Evolutionary conservation across 2,329 filamentous ascomycete genomes (phyloP).

Genomic region (Thyridium curvatum): DNA sequence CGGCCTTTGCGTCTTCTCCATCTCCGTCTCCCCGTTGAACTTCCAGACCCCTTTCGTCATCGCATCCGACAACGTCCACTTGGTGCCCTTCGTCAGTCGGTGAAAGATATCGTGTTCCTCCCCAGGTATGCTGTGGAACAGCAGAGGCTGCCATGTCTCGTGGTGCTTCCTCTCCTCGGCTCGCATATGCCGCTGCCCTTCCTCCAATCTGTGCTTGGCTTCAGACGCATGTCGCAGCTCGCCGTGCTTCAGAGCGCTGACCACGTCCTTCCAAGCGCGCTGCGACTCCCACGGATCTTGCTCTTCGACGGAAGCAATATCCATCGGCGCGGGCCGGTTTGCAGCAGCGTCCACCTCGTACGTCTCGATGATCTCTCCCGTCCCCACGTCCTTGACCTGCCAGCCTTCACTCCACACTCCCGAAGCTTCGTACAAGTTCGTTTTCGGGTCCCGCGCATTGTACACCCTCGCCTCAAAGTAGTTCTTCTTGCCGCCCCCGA

Average conservation of each 20-base stretch:
- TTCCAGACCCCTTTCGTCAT: constrained; percentile 32
- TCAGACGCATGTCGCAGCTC: constrained; percentile 66
- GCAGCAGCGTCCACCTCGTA: constrained; percentile 27
- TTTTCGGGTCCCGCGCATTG: constrained; percentile 21
- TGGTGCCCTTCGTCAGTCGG: constrained; percentile 18
- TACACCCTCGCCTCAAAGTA: constrained; percentile 37
- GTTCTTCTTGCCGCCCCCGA: constrained; percentile 35
- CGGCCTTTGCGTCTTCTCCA: constrained; percentile 17
- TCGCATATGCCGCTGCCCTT: constrained; percentile 71
- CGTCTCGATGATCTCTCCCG: constrained; percentile 25
- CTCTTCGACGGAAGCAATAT: constrained; percentile 47
- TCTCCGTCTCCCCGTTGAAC: constrained; percentile 17
- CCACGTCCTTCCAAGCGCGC: constrained; percentile 73
- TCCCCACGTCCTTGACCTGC: constrained; percentile 23
- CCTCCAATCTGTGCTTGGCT: constrained; percentile 77
- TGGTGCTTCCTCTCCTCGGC: constrained; percentile 53
- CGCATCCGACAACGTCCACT: constrained; percentile 20
- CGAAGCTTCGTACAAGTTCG: constrained; percentile 27
- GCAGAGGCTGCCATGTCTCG: constrained; percentile 32
- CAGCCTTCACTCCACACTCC: constrained; percentile 38
- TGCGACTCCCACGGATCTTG: constrained; percentile 70
- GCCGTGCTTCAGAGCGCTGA: constrained; percentile 62
- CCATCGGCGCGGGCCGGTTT: constrained; percentile 24
- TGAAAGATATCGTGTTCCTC: constrained; percentile 23
- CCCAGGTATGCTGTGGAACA: constrained; percentile 20